These are phyloP conservation scores for Sarcodon sp. DNA, from an alignment of 768 basidiomycete genomes.

Conservation along the genomic window DNA sequence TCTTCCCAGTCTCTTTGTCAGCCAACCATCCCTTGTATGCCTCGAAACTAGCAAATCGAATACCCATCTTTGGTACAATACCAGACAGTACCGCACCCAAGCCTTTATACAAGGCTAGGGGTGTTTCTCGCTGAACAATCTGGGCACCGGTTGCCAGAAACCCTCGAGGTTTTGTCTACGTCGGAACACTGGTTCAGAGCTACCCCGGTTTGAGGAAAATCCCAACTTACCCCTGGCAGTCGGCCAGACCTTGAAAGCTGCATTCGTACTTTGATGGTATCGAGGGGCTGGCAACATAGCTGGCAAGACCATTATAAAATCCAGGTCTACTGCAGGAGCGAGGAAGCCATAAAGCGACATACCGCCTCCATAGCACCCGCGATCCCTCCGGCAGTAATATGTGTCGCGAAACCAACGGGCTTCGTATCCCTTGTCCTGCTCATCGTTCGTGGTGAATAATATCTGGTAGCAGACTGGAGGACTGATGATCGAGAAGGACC, in stretches of 20 bases:
- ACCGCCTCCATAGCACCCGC: constrained; percentile 93
- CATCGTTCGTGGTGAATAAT: background rate
- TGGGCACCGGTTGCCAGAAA: constrained; percentile 84
- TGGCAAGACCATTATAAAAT: constrained; percentile 13
- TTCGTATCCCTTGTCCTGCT: constrained; percentile 36
- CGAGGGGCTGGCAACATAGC: constrained; percentile 84
- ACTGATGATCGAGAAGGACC: no score
- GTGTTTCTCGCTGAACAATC: constrained; percentile 86
- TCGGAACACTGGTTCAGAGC: background rate
- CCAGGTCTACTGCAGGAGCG: background rate
- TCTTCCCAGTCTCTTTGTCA: constrained; percentile 66
- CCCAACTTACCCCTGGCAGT: constrained; percentile 63
- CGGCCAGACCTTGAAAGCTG: constrained; percentile 80
- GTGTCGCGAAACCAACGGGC: constrained; percentile 74
- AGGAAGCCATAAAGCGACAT: constrained; percentile 13
- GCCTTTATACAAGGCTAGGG: constrained; percentile 94
- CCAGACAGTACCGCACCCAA: constrained; percentile 93
- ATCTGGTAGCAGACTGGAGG: no score
- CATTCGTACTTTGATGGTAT: constrained; percentile 99
- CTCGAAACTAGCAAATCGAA: constrained; percentile 97
- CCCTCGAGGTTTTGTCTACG: constrained; percentile 80
- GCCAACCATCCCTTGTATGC: constrained; percentile 80
- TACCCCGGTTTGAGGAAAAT: background rate
- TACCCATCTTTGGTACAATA: constrained; percentile 99
- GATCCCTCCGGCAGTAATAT: constrained; percentile 89